These are phyloP conservation scores for Ceratocystis variospora DNA, from an alignment of 2,329 filamentous ascomycete species.

Conservation along the genomic window DNA sequence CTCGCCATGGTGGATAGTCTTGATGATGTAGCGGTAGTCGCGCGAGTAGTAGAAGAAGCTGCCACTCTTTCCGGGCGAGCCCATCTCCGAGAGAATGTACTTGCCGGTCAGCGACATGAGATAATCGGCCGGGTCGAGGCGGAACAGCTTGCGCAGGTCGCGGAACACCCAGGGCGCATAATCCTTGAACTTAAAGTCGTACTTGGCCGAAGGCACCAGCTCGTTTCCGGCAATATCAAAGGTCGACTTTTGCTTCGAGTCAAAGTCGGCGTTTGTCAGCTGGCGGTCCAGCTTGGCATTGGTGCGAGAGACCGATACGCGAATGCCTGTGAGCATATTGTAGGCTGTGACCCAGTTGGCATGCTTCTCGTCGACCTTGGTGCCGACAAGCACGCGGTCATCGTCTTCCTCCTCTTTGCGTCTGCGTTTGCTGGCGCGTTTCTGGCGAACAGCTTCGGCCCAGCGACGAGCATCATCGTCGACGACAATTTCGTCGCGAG, in stretches of 20 bases:
- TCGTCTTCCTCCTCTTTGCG: conserved; percentile 80
- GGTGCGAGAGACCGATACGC: conserved; percentile 87
- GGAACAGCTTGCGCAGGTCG: conserved; percentile 73
- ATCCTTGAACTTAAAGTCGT: conserved; percentile 99
- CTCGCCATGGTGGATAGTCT: conserved; percentile 94
- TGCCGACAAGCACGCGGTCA: conserved; percentile 86
- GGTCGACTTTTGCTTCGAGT: conserved; percentile 90
- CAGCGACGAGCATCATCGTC: conserved; percentile 86
- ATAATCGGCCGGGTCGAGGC: conserved; percentile 91
- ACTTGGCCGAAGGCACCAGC: conserved; percentile 92
- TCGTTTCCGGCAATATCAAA: conserved; percentile 88
- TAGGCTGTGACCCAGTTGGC: conserved; percentile 97
- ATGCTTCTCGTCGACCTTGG: conserved; percentile 93
- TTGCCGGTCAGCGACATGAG: conserved; percentile 96
- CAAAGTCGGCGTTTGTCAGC: conserved; percentile 81
- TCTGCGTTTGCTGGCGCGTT: conserved; percentile 74
- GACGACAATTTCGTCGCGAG: conserved; percentile 66
- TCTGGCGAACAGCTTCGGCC: conserved; percentile 86
- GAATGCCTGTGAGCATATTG: conserved; percentile 98
- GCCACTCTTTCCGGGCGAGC: conserved; percentile 92
- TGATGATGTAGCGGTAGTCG: conserved; percentile 99
- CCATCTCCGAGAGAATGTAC: conserved; percentile 93
- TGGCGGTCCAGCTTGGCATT: conserved; percentile 93
- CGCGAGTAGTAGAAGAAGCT: conserved; percentile 99
- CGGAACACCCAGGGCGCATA: conserved; percentile 99